Evolutionary conservation across 768 basidiomycete genomes (phyloP).

Genomic region (Hypholoma sublateritium): DNA sequence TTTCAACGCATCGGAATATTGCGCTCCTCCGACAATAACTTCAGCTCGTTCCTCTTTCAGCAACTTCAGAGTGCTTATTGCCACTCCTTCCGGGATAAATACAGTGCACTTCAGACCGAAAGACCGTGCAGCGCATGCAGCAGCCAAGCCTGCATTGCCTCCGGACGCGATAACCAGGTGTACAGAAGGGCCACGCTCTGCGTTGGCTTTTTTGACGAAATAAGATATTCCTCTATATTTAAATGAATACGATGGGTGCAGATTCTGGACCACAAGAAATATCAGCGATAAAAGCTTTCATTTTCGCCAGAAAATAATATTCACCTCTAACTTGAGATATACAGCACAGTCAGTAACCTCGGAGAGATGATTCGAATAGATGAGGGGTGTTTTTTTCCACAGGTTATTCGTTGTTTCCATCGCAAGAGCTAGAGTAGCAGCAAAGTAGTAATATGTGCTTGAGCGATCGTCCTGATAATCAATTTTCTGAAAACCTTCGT

Average conservation of each 20-base stretch:
- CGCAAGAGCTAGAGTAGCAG: not conserved
- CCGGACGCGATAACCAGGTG: slow-evolving; percentile 74
- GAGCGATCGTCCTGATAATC: too few relatives aligned
- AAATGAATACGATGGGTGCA: slow-evolving; percentile 76
- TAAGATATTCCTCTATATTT: slow-evolving; percentile 73
- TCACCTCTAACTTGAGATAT: slow-evolving; percentile 75
- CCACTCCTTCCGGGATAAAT: slow-evolving; percentile 58
- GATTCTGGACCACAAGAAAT: slow-evolving; percentile 43
- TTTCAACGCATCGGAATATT: slow-evolving; percentile 57
- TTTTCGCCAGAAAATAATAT: slow-evolving; percentile 4
- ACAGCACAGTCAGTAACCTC: slow-evolving; percentile 47
- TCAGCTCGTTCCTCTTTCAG: slow-evolving; percentile 55
- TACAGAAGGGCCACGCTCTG: slow-evolving; percentile 48
- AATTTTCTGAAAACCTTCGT: too few relatives aligned
- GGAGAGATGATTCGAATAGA: slow-evolving; percentile 62
- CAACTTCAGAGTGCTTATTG: slow-evolving; percentile 46
- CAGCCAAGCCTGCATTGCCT: slow-evolving; percentile 80
- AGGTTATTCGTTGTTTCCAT: slow-evolving; percentile 18
- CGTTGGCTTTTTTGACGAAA: slow-evolving; percentile 52
- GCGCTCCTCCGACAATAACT: slow-evolving; percentile 55
- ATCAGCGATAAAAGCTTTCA: not conserved
- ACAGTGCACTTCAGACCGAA: slow-evolving; percentile 64
- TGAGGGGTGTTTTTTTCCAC: slow-evolving; percentile 66
- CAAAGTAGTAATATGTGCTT: too few relatives aligned
- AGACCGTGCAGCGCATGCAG: slow-evolving; percentile 58